phyloP scores from a whole-genome alignment of 1,139 yeast species.

The Hemisphaericaspora xylofermentans region DNA sequence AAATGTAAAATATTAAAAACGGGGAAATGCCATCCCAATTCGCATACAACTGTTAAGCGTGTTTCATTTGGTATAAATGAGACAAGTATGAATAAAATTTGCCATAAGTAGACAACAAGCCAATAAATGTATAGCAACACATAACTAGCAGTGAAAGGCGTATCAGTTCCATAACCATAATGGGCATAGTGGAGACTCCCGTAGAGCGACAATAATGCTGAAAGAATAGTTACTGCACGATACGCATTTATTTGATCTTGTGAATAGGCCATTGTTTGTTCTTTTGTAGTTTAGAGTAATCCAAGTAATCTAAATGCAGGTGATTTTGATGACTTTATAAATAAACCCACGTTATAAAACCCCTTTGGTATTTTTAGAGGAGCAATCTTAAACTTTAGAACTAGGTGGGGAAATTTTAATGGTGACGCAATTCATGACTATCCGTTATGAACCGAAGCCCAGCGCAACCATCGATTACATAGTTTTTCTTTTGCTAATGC shows the following conservation, averaged over 20 bases:
- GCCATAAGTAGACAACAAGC: slow-evolving; percentile 53
- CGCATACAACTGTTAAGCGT: slow-evolving; percentile 26
- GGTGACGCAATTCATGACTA: no score
- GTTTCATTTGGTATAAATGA: slow-evolving; percentile 46
- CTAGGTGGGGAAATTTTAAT: no score
- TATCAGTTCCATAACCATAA: slow-evolving; percentile 36
- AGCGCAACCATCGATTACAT: no score
- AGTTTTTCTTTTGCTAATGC: no score
- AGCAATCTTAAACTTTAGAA: no score
- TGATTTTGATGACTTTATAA: no score
- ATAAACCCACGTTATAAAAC: no score
- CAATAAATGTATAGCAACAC: slow-evolving; percentile 57
- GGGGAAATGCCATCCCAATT: slow-evolving; percentile 62
- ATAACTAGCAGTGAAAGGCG: slow-evolving; percentile 69
- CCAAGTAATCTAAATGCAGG: no score
- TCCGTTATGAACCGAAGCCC: no score
- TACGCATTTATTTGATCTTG: slow-evolving; percentile 20
- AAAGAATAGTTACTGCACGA: slow-evolving; percentile 47
- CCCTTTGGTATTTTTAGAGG: no score
- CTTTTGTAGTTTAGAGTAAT: no score
- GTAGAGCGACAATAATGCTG: slow-evolving; percentile 53
- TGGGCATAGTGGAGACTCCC: slow-evolving; percentile 51
- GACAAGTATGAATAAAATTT: slow-evolving; percentile 52
- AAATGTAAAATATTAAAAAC: slow-evolving; percentile 59
- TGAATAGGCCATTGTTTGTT: slow-evolving; percentile 11